A percentile compares a stretch with the other conserved stretches of the same genome.
These are phyloP conservation scores for Lipomyces lipofer DNA, from an alignment of 805 yeast species.

Conservation along the genomic window DNA sequence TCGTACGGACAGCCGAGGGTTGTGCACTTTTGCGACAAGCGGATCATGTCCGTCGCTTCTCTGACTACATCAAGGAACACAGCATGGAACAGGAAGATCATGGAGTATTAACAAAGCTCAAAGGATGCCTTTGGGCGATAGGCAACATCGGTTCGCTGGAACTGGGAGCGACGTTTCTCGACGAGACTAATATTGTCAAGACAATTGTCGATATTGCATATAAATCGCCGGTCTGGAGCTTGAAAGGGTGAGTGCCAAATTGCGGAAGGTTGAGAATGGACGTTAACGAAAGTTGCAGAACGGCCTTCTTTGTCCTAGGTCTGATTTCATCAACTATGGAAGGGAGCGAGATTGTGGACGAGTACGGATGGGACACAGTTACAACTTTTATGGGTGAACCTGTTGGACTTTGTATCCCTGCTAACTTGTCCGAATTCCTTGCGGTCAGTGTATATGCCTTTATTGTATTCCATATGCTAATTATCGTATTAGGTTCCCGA, in stretches of 20 bases:
- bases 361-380: conserved; percentile 68
- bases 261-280: background rate
- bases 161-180: conserved; percentile 63
- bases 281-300: conserved; percentile 27
- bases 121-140: conserved; percentile 81
- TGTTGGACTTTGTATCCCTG: conserved; percentile 29
- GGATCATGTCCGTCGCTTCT: conserved; percentile 42
- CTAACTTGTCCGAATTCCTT: conserved; percentile 10
- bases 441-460: conserved; percentile 1
- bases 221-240: conserved; percentile 53
- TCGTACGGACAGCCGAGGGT: conserved; percentile 82
- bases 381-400: conserved; percentile 48
- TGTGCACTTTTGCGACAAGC: conserved; percentile 56
- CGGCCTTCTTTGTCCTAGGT: conserved; percentile 77
- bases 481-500: conserved; percentile 7
- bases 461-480: background rate
- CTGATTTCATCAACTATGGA: conserved; percentile 68
- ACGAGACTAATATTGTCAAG: conserved; percentile 51
- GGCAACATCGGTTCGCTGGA: conserved; percentile 78
- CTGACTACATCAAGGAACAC: conserved; percentile 34
- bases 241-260: conserved; percentile 50
- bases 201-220: conserved; percentile 55
- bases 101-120: conserved; percentile 50
- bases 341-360: conserved; percentile 84
- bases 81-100: conserved; percentile 37